A percentile compares a stretch with the other conserved stretches of the same genome.
Conservation (phyloP, 345 rosid species). For the Bruguiera sexangula region DNA sequence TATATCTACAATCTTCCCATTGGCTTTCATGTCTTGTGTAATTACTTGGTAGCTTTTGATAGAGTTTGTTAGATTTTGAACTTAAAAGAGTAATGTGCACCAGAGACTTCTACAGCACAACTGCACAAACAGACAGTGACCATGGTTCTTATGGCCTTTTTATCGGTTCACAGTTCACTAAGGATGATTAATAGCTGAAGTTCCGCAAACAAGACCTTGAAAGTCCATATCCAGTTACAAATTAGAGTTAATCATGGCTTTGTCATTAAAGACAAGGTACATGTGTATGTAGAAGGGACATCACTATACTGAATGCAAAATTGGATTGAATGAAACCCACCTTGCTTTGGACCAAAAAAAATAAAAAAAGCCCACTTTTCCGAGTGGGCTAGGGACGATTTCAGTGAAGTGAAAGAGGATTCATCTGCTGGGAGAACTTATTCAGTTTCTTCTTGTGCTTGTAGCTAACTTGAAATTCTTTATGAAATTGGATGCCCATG, state of each 20-base stretch:
- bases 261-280: no score
- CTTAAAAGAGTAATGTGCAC: no score
- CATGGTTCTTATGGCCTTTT: no score
- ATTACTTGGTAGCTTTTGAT: not conserved
- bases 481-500: not conserved
- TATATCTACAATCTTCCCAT: not conserved
- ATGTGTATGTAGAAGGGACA: no score
- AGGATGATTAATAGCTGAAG: no score
- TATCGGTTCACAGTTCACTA: no score
- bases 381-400: conserved; percentile 49
- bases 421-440: not conserved
- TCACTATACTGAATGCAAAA: conserved; percentile 11
- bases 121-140: no score
- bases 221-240: no score
- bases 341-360: conserved; percentile 14
- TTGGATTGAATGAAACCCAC: conserved; percentile 51
- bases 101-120: no score
- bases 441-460: conserved; percentile 26
- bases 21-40: not conserved
- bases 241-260: no score
- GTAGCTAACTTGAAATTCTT: conserved; percentile 12
- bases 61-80: no score
- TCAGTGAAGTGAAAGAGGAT: conserved; percentile 32
- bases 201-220: no score
- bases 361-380: conserved; percentile 32